Evolutionary conservation across 345 rosid species (phyloP).

Genomic region (Geranium brycei): DNA sequence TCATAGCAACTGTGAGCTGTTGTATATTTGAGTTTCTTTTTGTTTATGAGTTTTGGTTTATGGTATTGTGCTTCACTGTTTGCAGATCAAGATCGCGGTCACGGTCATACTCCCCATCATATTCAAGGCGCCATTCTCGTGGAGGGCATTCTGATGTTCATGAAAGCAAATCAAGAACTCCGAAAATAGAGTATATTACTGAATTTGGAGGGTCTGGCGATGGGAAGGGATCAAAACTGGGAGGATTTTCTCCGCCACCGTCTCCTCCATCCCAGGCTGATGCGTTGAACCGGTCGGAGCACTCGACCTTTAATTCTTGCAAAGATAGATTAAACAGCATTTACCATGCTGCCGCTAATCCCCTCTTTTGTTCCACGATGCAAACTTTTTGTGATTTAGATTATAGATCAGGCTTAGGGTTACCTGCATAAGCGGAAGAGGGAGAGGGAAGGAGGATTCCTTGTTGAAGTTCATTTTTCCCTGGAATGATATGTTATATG

Average conservation of each 20-base stretch:
- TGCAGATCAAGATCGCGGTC: conserved; percentile 59
- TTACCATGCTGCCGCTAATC: conserved; percentile 65
- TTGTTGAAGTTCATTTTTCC: conserved; percentile 34
- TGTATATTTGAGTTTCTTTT: conserved; percentile 5
- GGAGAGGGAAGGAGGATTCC: conserved; percentile 49
- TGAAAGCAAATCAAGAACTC: conserved; percentile 52
- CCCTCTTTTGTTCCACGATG: conserved; percentile 49
- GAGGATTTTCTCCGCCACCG: conserved; percentile 74
- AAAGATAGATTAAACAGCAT: conserved; percentile 82
- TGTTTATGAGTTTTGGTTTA: not conserved
- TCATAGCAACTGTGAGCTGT: not conserved
- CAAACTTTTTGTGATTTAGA: conserved; percentile 34
- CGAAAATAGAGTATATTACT: conserved; percentile 77
- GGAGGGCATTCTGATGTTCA: conserved; percentile 39
- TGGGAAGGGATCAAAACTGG: conserved; percentile 48
- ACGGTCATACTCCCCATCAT: conserved; percentile 66
- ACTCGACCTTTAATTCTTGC: conserved; percentile 95
- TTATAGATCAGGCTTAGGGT: conserved; percentile 36
- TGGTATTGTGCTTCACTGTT: not conserved
- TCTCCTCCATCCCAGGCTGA: conserved; percentile 73
- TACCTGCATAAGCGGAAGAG: conserved; percentile 27
- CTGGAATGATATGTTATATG: conserved; percentile 19
- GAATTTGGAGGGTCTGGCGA: conserved; percentile 87
- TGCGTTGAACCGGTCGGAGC: conserved; percentile 89
- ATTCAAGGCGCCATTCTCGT: conserved; percentile 47